Evolutionary conservation across 306 rosid genomes (phyloP), one percentile per base, ranked within the genome.

Genomic region (Prunus kanzakura): DNA sequence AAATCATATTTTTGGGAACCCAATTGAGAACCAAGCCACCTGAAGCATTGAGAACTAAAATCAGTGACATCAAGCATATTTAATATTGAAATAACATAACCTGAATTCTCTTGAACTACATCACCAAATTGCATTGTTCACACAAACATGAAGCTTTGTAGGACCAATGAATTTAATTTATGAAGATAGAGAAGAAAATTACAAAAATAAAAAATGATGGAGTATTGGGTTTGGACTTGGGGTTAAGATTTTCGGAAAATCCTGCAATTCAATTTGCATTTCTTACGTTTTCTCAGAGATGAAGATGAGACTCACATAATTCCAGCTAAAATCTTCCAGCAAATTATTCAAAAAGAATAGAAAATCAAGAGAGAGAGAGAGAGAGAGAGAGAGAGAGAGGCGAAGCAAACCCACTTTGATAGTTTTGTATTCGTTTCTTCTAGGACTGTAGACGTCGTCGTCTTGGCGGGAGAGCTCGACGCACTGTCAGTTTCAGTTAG

Each of bases 1-100:
- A 22, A 58, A 18, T 45, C 76, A 72, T 56, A 58, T 22, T 56
- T 60, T 13, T n/a, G 9, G 46, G 3, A 70, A 55, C 22, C 52
- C 75, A 14, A 54, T 35, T 13, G 32, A 52, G 1, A 71, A 32
- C 18, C 4, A 71, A 71, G 32, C 13, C 76, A 20, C 64, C 51
- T 71, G 65, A n/a, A 20, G 30, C 25, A 55, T 71, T 38, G 30
- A 71, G 8, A 71, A n/a, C 76, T 35, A 38, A 55, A 54, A 35
- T 62, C 7, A 62, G 67, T 29, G 9, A 62, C 38, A 29, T 62
- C 41, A 62, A 29, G 30, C 20, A 29, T 4, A 3, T 12, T 23
- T 35, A 35, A 35, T 32, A 25, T 35, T 35, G 0, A 35, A 5
- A 35, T 1, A 35, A 35, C 41, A 35, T 25, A 1, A 60, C 23